Conservation (phyloP, 768 basidiomycete genomes). For the Kwoniella mangroviensis region DNA sequence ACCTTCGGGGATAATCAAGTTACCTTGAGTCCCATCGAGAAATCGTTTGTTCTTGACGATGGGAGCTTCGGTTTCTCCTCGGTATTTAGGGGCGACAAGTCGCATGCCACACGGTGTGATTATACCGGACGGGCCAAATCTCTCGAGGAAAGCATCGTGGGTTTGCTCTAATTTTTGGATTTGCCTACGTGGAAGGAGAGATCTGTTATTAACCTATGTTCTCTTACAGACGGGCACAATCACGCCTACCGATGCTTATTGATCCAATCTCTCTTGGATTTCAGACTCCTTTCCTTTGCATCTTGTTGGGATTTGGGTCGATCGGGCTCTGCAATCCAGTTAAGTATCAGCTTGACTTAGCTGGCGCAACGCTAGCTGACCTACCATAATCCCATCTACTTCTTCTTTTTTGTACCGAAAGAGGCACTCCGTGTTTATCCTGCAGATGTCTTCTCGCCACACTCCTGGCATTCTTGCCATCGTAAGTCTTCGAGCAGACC, state of each 20-base stretch:
- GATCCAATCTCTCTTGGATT: slow-evolving; percentile 59
- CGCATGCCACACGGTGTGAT: slow-evolving; percentile 27
- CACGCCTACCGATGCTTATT: slow-evolving; percentile 54
- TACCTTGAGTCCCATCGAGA: slow-evolving; percentile 19
- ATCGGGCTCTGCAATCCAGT: slow-evolving; percentile 51
- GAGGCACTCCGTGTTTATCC: slow-evolving; percentile 60
- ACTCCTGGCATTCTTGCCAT: slow-evolving; percentile 59
- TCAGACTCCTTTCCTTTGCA: slow-evolving; percentile 54
- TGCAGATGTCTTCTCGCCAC: slow-evolving; percentile 60
- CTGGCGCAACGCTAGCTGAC: slow-evolving; percentile 15
- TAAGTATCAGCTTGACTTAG: slow-evolving; percentile 6
- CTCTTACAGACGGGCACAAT: neutral
- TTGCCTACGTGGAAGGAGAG: slow-evolving; percentile 1
- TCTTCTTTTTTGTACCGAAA: slow-evolving; percentile 58
- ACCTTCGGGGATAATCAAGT: slow-evolving; percentile 22
- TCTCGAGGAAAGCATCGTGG: slow-evolving; percentile 26
- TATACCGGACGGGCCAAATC: slow-evolving; percentile 28
- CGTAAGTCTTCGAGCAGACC: slow-evolving; percentile 59
- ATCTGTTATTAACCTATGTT: neutral
- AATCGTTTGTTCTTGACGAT: slow-evolving; percentile 4
- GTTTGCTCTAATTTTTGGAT: slow-evolving; percentile 13
- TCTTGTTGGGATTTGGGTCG: slow-evolving; percentile 57
- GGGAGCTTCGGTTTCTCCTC: neutral
- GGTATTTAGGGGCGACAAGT: slow-evolving; percentile 26
- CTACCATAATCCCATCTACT: slow-evolving; percentile 60